Evolutionary conservation across 2,329 filamentous ascomycete genomes (phyloP), one percentile per base, ranked within the genome.

Genomic region (Apiospora phragmitis): DNA sequence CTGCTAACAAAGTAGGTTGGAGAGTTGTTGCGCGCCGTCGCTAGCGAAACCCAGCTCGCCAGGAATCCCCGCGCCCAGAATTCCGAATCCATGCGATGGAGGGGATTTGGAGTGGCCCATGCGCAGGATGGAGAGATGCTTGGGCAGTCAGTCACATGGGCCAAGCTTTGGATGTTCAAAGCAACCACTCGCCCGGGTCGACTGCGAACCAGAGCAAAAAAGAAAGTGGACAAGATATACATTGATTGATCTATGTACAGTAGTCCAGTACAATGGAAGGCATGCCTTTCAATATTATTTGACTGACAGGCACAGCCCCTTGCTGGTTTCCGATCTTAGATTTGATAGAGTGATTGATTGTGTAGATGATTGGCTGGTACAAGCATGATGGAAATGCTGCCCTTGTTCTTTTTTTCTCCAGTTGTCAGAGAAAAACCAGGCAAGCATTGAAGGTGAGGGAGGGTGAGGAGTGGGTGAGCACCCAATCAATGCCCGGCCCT

Each of bases 351-450:
- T n/a, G n/a, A n/a, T n/a, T n/a, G n/a, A n/a, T 35, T 35, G 55
- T 24, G 24, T n/a, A 21, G 21, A n/a, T 62, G 55, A 38, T 62
- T 62, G 55, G 32, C 32, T n/a, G 55, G 29, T n/a, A 24, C 18
- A 21, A 11, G 32, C 55, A 21, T 21, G 51, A 21, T 29, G 29
- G 21, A 59, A 59, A 59, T 18, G 16, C 51, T 59, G 51, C 51
- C 51, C 51, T 59, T 59, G 51, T 59, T 59, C 35, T 59, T 59
- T 59, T 59, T 35, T 51, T 59, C 51, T 59, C 51, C 51, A 59
- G 51, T 29, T 55, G 49, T 32, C 9, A 55, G 49, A 55, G 26
- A 55, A 55, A 55, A 59, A 35, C 29, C 32, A 11, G 29, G 55
- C 55, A 62, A 38, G 32, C 55, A 62, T 38, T 24, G 55, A 62